Percentiles rank a stretch among this genome's conserved stretches.
phyloP scores from a whole-genome alignment of 2,329 filamentous ascomycete genomes.

The Talaromyces funiculosus region DNA sequence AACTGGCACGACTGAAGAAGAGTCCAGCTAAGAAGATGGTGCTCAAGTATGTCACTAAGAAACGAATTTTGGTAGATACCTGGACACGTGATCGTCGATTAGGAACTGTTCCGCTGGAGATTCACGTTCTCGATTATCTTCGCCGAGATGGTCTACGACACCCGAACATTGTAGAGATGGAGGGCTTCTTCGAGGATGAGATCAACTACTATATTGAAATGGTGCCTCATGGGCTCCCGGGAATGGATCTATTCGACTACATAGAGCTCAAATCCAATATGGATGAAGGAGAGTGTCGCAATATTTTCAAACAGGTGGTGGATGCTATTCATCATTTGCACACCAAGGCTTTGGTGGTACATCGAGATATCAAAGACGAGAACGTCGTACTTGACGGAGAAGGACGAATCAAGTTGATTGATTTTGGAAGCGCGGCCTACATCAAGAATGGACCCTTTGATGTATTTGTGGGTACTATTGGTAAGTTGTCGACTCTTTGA shows the following conservation, averaged over 20 bases:
- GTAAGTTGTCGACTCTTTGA: conserved; percentile 45
- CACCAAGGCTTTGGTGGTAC: conserved; percentile 82
- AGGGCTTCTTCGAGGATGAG: conserved; percentile 60
- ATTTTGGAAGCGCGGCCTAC: conserved; percentile 96
- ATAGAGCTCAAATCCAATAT: conserved; percentile 95
- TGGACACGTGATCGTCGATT: conserved; percentile 93
- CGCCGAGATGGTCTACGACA: conserved; percentile 63
- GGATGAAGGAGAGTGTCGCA: conserved; percentile 88
- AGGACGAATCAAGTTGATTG: conserved; percentile 91
- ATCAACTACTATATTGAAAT: conserved; percentile 98
- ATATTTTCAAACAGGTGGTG: conserved; percentile 92
- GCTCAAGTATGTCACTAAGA: conserved; percentile 96
- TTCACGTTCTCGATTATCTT: conserved; percentile 92
- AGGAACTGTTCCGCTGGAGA: conserved; percentile 92
- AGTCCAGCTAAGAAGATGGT: conserved; percentile 74
- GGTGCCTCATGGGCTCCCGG: conserved; percentile 83
- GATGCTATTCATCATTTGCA: conserved; percentile 87
- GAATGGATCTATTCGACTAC: conserved; percentile 98
- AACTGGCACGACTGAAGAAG: conserved; percentile 81
- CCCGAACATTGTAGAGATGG: conserved; percentile 64
- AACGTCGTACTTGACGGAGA: conserved; percentile 95
- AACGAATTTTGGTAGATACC: conserved; percentile 92
- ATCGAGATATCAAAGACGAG: conserved; percentile 98
- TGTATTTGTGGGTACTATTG: conserved; percentile 97
- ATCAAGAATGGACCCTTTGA: conserved; percentile 98